A percentile compares a stretch with the other conserved stretches of the same genome.
phyloP scores from a whole-genome alignment of 768 basidiomycete species.

The Pluteus cervinus region DNA sequence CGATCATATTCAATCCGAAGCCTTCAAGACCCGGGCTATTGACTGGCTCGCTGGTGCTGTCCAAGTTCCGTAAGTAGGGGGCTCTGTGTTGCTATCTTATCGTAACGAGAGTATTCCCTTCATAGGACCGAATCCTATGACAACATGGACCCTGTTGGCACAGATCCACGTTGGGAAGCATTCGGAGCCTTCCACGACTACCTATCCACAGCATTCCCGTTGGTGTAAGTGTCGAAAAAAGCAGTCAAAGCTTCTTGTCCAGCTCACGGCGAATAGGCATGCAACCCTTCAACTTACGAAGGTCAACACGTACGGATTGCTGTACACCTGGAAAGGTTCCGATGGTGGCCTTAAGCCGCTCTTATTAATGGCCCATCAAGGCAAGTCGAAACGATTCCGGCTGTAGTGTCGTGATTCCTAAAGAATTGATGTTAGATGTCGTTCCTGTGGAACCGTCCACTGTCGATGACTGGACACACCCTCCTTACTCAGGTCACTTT shows the following conservation, averaged over 20 bases:
- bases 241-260: background rate
- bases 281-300: conserved; percentile 52
- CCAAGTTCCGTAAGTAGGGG: conserved; percentile 17
- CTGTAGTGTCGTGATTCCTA: background rate
- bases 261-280: conserved; percentile 35
- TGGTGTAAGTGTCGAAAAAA: conserved; percentile 41
- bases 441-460: conserved; percentile 54
- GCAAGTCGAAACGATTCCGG: conserved; percentile 19
- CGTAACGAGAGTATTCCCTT: background rate
- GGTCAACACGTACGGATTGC: conserved; percentile 73
- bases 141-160: conserved; percentile 37
- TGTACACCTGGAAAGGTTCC: conserved; percentile 68
- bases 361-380: conserved; percentile 65
- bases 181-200: conserved; percentile 52
- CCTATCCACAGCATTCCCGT: conserved; percentile 48
- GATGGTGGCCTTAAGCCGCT: conserved; percentile 61
- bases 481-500: conserved; percentile 54
- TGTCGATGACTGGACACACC: conserved; percentile 43
- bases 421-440: conserved; percentile 35
- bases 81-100: background rate
- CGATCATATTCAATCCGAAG: conserved; percentile 11
- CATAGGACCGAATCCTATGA: conserved; percentile 53
- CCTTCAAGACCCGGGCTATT: conserved; percentile 21
- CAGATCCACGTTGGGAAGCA: conserved; percentile 49
- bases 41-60: conserved; percentile 29